phyloP scores from a whole-genome alignment of 2,329 filamentous ascomycete species.

The Beauveria rudraprayagi region DNA sequence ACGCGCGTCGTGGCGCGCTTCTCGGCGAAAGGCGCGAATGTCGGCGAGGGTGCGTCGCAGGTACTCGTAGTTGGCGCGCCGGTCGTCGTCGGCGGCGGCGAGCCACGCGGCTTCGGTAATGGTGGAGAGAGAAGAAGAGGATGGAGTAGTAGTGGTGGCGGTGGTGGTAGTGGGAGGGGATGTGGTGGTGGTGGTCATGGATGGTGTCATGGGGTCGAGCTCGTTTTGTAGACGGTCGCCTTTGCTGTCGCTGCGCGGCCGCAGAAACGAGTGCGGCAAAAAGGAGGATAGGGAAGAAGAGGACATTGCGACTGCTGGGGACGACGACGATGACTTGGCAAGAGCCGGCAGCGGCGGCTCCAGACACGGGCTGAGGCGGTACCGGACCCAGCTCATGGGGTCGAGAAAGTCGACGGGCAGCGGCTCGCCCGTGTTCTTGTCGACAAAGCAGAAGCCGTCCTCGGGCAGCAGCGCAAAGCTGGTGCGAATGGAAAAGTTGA shows the following conservation, averaged over 20 bases:
- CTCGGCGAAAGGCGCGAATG: slow-evolving; percentile 66
- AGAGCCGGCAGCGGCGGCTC: slow-evolving; percentile 54
- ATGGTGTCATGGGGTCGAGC: slow-evolving; percentile 18
- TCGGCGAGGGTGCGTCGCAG: slow-evolving; percentile 66
- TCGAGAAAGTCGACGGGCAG: slow-evolving; percentile 83
- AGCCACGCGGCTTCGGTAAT: slow-evolving; percentile 13
- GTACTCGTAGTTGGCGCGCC: slow-evolving; percentile 47
- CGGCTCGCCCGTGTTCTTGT: slow-evolving; percentile 70
- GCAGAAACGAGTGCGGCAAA: slow-evolving; percentile 33
- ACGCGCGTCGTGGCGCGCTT: slow-evolving; percentile 53
- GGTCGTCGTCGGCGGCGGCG: slow-evolving; percentile 19
- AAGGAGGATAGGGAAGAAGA: slow-evolving; percentile 36
- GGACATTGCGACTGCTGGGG: no score
- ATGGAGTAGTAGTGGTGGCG: slow-evolving; percentile 4
- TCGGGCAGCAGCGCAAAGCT: slow-evolving; percentile 80
- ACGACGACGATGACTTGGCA: slow-evolving; percentile 26
- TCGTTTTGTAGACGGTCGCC: slow-evolving; percentile 37
- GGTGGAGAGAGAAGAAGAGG: not conserved
- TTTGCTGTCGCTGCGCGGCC: slow-evolving; percentile 37
- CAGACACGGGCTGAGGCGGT: slow-evolving; percentile 71
- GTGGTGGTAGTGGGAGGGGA: slow-evolving; percentile 10
- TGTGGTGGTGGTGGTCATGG: slow-evolving; percentile 17
- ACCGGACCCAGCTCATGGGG: slow-evolving; percentile 68
- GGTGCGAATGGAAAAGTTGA: slow-evolving; percentile 86
- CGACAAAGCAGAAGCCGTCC: slow-evolving; percentile 79